Evolutionary conservation across 225 moss, liverwort and hornwort genomes (phyloP).

Genomic region (Pleurozium schreberi): DNA sequence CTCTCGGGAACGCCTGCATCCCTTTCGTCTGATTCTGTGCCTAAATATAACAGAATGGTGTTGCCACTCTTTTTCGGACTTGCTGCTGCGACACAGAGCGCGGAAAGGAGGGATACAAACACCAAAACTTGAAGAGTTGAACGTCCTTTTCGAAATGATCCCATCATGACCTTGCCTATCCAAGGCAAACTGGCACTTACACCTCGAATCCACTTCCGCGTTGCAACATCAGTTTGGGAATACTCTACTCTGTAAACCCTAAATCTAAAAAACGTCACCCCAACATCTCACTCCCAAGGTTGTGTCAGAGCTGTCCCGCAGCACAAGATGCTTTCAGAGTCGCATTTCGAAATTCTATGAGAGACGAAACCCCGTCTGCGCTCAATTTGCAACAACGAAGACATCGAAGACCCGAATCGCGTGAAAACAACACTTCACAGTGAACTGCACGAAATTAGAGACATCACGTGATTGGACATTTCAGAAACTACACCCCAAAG

Average conservation of each 20-base stretch:
- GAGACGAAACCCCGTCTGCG: not conserved
- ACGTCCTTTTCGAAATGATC: slow-evolving; percentile 1
- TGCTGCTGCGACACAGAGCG: not conserved
- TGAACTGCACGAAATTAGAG: not conserved
- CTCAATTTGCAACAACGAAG: not conserved
- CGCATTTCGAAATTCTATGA: not conserved
- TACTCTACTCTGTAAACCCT: not conserved
- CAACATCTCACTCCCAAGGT: not conserved
- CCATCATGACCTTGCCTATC: slow-evolving; percentile 4
- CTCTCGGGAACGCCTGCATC: slow-evolving; percentile 8
- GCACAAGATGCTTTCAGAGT: not conserved
- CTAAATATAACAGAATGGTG: slow-evolving; percentile 16
- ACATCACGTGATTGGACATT: not conserved
- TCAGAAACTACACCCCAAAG: not conserved
- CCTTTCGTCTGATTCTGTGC: slow-evolving; percentile 8
- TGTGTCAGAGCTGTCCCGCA: not conserved
- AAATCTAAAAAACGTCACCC: not conserved
- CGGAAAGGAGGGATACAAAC: slow-evolving; percentile 1
- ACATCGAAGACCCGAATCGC: not conserved
- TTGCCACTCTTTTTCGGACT: slow-evolving; percentile 14
- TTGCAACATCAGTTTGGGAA: not conserved
- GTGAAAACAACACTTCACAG: not conserved
- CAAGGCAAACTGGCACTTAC: not conserved
- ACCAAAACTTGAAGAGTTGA: not conserved
- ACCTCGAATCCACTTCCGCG: not conserved